These are phyloP conservation scores for Aspergillus quadricinctus DNA, from an alignment of 2,329 filamentous ascomycete genomes.

Conservation along the genomic window DNA sequence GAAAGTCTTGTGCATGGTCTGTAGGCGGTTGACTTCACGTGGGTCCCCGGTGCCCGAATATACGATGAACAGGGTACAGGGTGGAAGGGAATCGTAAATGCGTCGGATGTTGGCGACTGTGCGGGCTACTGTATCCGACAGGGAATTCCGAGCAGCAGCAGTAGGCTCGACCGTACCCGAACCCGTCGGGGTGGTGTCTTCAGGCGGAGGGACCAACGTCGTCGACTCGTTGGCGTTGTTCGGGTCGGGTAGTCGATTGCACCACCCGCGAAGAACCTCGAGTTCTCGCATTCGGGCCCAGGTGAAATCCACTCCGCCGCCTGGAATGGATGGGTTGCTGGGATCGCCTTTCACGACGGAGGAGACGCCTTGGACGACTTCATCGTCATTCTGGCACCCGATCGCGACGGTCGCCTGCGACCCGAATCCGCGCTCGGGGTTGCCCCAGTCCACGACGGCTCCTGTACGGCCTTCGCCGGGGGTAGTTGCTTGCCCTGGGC, in stretches of 20 bases:
- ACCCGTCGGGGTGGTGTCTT: conserved; percentile 19
- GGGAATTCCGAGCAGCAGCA: conserved; percentile 17
- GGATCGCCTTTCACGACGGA: conserved; percentile 48
- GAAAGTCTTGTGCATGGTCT: conserved; percentile 53
- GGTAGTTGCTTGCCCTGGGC: conserved; percentile 34
- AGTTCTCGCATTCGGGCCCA: conserved; percentile 61
- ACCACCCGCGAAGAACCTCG: conserved; percentile 58
- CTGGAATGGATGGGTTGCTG: conserved; percentile 41
- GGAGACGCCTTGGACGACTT: conserved; percentile 55
- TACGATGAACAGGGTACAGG: conserved; percentile 58
- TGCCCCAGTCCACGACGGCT: conserved; percentile 83
- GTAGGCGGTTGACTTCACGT: conserved; percentile 52
- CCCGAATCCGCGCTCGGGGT: conserved; percentile 61
- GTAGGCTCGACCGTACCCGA: conserved; percentile 6
- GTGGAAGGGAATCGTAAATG: conserved; percentile 54
- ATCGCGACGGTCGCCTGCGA: conserved; percentile 53
- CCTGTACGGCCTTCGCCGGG: conserved; percentile 35
- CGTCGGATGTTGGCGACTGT: conserved; percentile 49
- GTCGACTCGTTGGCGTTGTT: conserved; percentile 40
- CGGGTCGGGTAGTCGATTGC: conserved; percentile 47
- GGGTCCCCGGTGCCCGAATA: conserved; percentile 63
- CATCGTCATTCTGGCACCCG: conserved; percentile 54
- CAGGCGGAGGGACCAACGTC: conserved; percentile 21
- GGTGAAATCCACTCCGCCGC: conserved; percentile 56
- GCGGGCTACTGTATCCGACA: conserved; percentile 45